Conservation (phyloP, 352 stramenopile species). For the Globisporangium spinosum region DNA sequence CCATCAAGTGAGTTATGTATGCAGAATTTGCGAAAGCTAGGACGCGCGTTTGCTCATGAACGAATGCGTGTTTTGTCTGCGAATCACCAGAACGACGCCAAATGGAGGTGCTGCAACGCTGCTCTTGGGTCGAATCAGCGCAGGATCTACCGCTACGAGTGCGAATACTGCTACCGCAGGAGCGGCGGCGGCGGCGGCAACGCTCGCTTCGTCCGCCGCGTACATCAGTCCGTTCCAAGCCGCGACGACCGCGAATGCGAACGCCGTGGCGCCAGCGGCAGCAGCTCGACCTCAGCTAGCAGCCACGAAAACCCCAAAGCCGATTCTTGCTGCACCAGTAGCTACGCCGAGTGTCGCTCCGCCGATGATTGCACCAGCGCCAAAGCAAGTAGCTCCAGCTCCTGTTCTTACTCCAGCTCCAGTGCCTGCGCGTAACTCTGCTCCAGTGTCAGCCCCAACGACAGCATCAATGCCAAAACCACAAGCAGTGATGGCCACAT, state of each 20-base stretch:
- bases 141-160: not conserved
- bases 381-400: conserved; percentile 20
- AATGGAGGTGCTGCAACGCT: conserved; percentile 10
- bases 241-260: conserved; percentile 2
- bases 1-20: conserved; percentile 12
- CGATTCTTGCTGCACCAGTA: conserved; percentile 20
- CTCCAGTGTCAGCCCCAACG: not conserved
- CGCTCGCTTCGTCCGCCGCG: conserved; percentile 1
- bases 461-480: conserved; percentile 9
- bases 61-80: not conserved
- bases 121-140: conserved; percentile 10
- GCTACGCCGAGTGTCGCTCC: conserved; percentile 20
- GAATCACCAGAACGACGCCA: conserved; percentile 5
- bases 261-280: not conserved
- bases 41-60: not conserved
- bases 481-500: conserved; percentile 1
- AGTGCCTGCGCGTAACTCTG: not conserved
- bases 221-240: conserved; percentile 9
- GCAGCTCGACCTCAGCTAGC: conserved; percentile 1
- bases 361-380: conserved; percentile 1
- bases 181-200: not conserved
- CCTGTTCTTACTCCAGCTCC: not conserved
- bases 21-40: not conserved
- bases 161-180: not conserved
- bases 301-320: conserved; percentile 28